Conservation (phyloP, 768 basidiomycete genomes). For the Asterophora lycoperdoides region DNA sequence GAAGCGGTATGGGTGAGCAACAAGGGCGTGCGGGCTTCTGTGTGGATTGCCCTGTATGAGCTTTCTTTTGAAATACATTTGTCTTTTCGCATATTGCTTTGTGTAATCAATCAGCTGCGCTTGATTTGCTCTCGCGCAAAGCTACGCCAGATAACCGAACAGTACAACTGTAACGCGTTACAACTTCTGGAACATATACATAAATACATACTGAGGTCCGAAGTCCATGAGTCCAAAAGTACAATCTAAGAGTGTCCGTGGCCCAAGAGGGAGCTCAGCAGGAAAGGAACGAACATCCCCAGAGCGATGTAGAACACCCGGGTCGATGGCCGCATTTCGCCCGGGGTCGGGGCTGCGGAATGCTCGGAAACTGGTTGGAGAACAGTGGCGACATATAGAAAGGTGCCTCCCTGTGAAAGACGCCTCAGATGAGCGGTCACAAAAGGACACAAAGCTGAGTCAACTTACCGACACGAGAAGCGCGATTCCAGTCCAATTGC, state of each 20-base stretch:
- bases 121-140: no score
- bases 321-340: conserved; percentile 39
- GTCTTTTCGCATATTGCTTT: no score
- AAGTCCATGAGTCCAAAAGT: background rate
- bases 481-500: conserved; percentile 68
- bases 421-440: background rate
- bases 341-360: conserved; percentile 27
- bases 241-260: conserved; percentile 47
- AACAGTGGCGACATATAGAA: conserved; percentile 91
- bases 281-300: conserved; percentile 72
- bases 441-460: background rate
- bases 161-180: no score
- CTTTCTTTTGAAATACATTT: no score
- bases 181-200: background rate
- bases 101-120: no score
- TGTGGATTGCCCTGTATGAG: no score
- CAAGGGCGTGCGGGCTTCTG: no score
- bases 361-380: conserved; percentile 70
- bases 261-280: conserved; percentile 55
- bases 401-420: conserved; percentile 73
- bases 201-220: background rate
- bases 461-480: conserved; percentile 77
- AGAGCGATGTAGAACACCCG: conserved; percentile 52
- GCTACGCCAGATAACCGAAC: no score
- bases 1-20: no score